Percentiles rank a stretch among this genome's conserved stretches.
Evolutionary conservation across 352 stramenopile species (phyloP).

Genomic region (Phytophthora sansomeana): DNA sequence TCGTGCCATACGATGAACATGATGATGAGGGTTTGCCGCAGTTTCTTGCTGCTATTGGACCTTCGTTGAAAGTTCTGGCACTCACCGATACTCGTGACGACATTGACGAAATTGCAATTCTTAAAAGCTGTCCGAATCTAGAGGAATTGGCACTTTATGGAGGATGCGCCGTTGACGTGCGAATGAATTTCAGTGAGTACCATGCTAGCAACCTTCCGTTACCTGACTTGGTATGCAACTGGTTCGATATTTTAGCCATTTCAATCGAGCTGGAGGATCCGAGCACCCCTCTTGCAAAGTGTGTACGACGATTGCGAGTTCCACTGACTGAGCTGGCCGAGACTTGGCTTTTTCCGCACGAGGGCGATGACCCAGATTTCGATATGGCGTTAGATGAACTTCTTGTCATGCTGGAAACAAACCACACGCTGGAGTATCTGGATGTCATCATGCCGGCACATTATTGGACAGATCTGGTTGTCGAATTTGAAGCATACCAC

Average conservation of each 20-base stretch:
- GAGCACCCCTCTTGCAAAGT: constrained; percentile 13
- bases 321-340: constrained; percentile 6
- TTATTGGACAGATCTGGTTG: constrained; percentile 15
- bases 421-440: constrained; percentile 23
- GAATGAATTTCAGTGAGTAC: constrained; percentile 23
- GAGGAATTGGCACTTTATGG: constrained; percentile 17
- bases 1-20: background rate
- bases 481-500: constrained; percentile 18
- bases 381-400: constrained; percentile 10
- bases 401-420: constrained; percentile 19
- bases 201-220: constrained; percentile 10
- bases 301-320: constrained; percentile 23
- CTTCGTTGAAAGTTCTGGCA: constrained; percentile 12
- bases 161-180: constrained; percentile 7
- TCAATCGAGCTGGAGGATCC: background rate
- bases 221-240: background rate
- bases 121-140: constrained; percentile 16
- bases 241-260: constrained; percentile 3
- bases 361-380: constrained; percentile 7
- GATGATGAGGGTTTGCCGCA: constrained; percentile 1
- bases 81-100: background rate
- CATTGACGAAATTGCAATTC: constrained; percentile 8
- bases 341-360: too few relatives aligned
- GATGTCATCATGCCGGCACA: constrained; percentile 19
- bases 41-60: constrained; percentile 12